A percentile compares a stretch with the other conserved stretches of the same genome.
These are phyloP conservation scores for Phoenix dactylifera DNA, from an alignment of 176 grass and related monocot species.

Conservation along the genomic window DNA sequence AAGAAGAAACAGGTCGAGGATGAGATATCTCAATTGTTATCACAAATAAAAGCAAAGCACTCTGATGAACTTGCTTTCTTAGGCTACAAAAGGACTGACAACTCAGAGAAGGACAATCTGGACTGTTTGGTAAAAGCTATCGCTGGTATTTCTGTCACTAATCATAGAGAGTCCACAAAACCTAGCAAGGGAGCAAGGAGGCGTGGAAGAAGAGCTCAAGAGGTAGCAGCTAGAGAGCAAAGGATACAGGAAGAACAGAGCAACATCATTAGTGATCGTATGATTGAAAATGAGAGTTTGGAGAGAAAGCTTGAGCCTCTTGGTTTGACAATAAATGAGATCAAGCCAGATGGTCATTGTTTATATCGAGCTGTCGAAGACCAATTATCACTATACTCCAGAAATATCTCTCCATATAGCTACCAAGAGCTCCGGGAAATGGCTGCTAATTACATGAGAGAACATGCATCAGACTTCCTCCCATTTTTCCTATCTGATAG, in stretches of 20 bases:
- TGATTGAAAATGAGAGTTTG: constrained; percentile 15
- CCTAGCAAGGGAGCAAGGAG: constrained; percentile 3
- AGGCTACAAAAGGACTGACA: not conserved
- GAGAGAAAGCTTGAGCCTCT: constrained; percentile 16
- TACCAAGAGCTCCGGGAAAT: no score
- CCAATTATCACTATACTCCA: constrained; percentile 5
- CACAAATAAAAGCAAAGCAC: constrained; percentile 12
- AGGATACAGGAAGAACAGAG: constrained; percentile 19
- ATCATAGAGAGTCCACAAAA: not conserved
- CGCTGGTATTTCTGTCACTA: not conserved
- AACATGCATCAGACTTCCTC: no score
- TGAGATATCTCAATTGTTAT: constrained; percentile 7
- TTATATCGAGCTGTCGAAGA: constrained; percentile 17
- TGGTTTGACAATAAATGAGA: constrained; percentile 16
- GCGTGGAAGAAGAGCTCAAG: constrained; percentile 10
- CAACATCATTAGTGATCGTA: constrained; percentile 16
- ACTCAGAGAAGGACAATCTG: not conserved
- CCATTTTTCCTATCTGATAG: no score
- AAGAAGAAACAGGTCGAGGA: constrained; percentile 20
- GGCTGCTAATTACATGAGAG: no score
- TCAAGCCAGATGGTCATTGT: constrained; percentile 23
- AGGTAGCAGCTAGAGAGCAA: constrained; percentile 18
- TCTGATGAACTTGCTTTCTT: not conserved
- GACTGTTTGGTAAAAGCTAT: constrained; percentile 11
- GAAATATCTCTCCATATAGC: no score